Percentiles rank a stretch among this genome's conserved stretches.
Evolutionary conservation across 345 rosid genomes (phyloP).

Genomic region (Lepidium aucheri): DNA sequence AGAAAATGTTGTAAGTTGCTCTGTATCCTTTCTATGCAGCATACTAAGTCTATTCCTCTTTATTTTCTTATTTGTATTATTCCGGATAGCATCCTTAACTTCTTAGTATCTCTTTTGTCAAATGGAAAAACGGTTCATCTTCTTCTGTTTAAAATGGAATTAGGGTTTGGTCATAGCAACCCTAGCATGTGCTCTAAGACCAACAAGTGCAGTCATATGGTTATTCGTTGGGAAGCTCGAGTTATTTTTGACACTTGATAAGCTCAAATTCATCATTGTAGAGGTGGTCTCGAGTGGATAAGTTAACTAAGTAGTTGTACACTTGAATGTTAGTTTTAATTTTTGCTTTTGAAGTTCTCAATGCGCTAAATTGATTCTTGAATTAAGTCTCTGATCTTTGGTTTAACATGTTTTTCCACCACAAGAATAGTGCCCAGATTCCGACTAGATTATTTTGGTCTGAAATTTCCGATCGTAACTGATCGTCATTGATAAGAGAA

Average conservation of each 20-base stretch:
- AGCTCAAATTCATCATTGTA: constrained; percentile 47
- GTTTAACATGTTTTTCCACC: too few relatives aligned
- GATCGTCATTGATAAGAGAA: too few relatives aligned
- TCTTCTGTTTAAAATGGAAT: constrained; percentile 82
- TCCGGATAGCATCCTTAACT: constrained; percentile 37
- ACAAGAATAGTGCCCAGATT: too few relatives aligned
- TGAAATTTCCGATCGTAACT: too few relatives aligned
- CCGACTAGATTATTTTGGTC: too few relatives aligned
- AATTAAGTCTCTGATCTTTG: constrained; percentile 60
- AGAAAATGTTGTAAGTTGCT: constrained; percentile 51
- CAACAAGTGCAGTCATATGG: constrained; percentile 89
- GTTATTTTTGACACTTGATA: constrained; percentile 39
- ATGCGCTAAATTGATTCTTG: constrained; percentile 1
- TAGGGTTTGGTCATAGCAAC: constrained; percentile 74
- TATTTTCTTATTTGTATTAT: background rate
- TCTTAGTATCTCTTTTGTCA: constrained; percentile 60
- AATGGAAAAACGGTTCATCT: constrained; percentile 77
- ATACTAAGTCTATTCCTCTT: background rate
- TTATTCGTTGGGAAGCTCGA: constrained; percentile 77
- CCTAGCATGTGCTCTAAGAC: constrained; percentile 78
- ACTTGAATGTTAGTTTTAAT: background rate
- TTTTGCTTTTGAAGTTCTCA: background rate
- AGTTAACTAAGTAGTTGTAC: constrained; percentile 20
- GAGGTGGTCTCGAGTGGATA: constrained; percentile 81
- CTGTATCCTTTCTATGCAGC: constrained; percentile 60